phyloP scores from a whole-genome alignment of 192 early-diverging fungal genomes.

The Chytriomyces hyalinus region DNA sequence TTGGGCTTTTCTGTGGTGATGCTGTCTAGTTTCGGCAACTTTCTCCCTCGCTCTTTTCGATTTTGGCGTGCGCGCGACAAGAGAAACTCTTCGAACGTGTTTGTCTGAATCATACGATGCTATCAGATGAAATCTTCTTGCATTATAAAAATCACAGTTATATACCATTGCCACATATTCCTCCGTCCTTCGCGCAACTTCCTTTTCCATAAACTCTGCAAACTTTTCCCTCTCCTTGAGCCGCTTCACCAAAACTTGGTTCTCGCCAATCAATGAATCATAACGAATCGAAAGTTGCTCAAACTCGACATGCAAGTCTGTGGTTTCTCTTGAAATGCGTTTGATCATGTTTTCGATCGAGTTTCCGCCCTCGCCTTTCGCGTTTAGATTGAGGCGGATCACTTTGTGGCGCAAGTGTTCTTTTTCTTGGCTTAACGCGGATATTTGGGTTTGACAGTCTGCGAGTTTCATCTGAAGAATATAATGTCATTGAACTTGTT shows the following conservation, averaged over 20 bases:
- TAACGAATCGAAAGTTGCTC: constrained; percentile 56
- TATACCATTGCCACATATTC: constrained; percentile 59
- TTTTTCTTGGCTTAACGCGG: constrained; percentile 57
- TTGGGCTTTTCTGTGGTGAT: background rate
- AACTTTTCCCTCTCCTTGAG: constrained; percentile 61
- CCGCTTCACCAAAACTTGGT: constrained; percentile 47
- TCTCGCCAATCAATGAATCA: constrained; percentile 47
- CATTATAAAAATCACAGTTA: background rate
- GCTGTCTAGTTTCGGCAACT: constrained; percentile 45
- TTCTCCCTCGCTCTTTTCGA: constrained; percentile 50
- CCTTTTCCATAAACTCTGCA: constrained; percentile 60
- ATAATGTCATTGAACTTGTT: background rate
- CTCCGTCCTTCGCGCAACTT: constrained; percentile 53
- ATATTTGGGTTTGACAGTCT: constrained; percentile 46
- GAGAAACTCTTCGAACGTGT: constrained; percentile 67
- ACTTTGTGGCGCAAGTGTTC: constrained; percentile 69
- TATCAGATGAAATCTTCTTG: background rate
- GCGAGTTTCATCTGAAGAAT: constrained; percentile 35
- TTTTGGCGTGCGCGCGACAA: constrained; percentile 49
- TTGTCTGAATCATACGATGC: constrained; percentile 45
- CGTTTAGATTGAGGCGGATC: constrained; percentile 63
- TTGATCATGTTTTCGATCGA: constrained; percentile 69
- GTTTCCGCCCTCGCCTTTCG: constrained; percentile 66
- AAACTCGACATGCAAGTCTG: constrained; percentile 55
- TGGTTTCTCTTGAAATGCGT: constrained; percentile 60